Base-by-base conservation (phyloP, 352 stramenopile genomes). In the Phytophthora syringae region DNA sequence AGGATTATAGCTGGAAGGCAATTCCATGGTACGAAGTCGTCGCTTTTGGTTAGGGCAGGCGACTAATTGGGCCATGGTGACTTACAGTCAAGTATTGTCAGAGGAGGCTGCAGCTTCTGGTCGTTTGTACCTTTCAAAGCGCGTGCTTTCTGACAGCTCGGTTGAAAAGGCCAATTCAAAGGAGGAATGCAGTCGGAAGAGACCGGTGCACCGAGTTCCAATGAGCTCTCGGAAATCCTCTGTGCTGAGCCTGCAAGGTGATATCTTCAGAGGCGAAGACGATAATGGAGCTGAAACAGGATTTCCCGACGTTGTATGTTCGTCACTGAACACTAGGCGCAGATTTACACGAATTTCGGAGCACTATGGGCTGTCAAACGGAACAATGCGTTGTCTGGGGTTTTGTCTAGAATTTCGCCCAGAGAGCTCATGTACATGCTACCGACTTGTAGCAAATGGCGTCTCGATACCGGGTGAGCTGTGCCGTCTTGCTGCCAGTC, bases 391-490 rank as follows among this genome's bases (percentile, higher is more conserved):
- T 59, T 49, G 51, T 28, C 48, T 59, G 32, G 54, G 52, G n/a
- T 20, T 32, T 39, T 39, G n/a, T 66, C 36, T 62, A 62, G 45
- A 22, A 25, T 52, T 40, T 60, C 27, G 50, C 22, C 13, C 7
- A 53, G 60, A 20, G 25, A 24, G 21, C 39, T 18, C 15, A 27
- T 21, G 24, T 30, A 18, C 2, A 47, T 55, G 27, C 45, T 70
- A 70, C 24, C 61, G 61, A 59, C 12, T 39, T 6, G 45, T 43
- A 36, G 15, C 25, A 51, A 72, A 54, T 1, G 43, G 30, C 22
- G 24, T 67, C 51, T 56, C 64, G 42, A 62, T 67, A 55, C 22
- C 70, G 25, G 70, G 84, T 57, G 43, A 85, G 64, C 65, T 74
- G 43, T 71, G 30, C 13, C 56, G 57, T 67, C 58, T 20, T 74